A percentile compares a stretch with the other conserved stretches of the same genome.
Conservation (phyloP, 2,329 filamentous ascomycete genomes). For the Davidsoniella eucalypti region DNA sequence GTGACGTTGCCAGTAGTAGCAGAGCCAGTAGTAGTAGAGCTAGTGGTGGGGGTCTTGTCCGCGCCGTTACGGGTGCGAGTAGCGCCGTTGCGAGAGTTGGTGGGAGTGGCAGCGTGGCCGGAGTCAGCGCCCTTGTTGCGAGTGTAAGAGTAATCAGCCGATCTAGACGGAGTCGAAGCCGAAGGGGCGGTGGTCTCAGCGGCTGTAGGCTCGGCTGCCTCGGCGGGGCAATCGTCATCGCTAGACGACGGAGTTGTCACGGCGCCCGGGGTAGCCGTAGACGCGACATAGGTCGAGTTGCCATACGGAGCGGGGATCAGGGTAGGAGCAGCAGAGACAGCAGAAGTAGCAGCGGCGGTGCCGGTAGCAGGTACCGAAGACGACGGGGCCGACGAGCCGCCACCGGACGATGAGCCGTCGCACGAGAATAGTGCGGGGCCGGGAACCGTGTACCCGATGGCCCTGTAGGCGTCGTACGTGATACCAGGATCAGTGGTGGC, state of each 20-base stretch:
- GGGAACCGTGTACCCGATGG: constrained; percentile 17
- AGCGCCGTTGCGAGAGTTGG: not conserved
- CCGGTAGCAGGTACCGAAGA: not conserved
- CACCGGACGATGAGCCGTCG: constrained; percentile 15
- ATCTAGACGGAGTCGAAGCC: not conserved
- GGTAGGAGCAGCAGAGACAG: not conserved
- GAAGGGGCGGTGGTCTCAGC: not conserved
- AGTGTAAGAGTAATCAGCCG: not conserved
- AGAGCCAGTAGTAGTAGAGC: not conserved
- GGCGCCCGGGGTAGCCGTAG: constrained; percentile 1
- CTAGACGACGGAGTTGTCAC: not conserved
- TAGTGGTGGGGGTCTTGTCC: not conserved
- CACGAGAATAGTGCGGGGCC: constrained; percentile 17
- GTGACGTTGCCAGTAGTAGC: not conserved
- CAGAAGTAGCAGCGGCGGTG: not conserved
- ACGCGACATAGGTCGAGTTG: not conserved
- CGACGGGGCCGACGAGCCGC: not conserved
- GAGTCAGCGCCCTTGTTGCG: not conserved
- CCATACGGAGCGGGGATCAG: not conserved
- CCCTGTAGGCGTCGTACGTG: constrained; percentile 18
- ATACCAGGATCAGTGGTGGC: constrained; percentile 17
- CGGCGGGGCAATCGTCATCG: not conserved
- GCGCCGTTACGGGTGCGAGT: not conserved
- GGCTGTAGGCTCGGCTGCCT: not conserved
- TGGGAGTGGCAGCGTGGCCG: not conserved